Base-by-base conservation (phyloP, 805 yeast species). In the Soucietia sequanensis region DNA sequence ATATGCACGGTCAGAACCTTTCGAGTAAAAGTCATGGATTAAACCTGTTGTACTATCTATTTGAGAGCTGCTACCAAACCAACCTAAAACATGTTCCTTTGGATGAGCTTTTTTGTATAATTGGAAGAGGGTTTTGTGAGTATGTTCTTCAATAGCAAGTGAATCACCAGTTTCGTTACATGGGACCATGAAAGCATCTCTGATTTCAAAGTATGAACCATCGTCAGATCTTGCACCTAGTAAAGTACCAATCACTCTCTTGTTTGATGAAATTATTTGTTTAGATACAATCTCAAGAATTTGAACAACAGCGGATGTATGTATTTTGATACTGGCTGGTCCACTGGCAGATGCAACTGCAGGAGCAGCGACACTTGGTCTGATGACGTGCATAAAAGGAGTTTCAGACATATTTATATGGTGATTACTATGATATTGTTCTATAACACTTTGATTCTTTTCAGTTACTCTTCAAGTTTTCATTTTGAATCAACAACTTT, bases 181-280 rank as follows among this genome's bases (percentile, higher is more conserved):
- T 29, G 95, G 93, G 38, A 88, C 93, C 57, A 86, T 74, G 60
- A 81, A 88, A 13, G 88, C 84, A 43, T 79, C 84, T 54, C 78
- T 75, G 49, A 88, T 68, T 50, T 81, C 91, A 29, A 84, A 71
- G 49, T 76, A 83, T 12, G 76, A 65, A 10, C 95, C 95, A 56
- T 87, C 95, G 42, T 87, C 95, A 17, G 90, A 81, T 58, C 95
- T 75, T 31, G 74, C 62, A 22, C 96, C 96, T 30, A 88, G 68
- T 40, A 88, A 71, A 10, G 95, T 84, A 42, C 96, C 96, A 47
- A 88, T 80, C 41, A 83, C 77, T 58, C 93, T 75, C 44, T 68
- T 65, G 44, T 74, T 54, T 29, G 47, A 43, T 27, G 59, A 54
- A 37, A 65, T 58, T 24, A 56, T 58, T 49, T 76, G 56, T 68